Percentiles rank a stretch among this genome's conserved stretches.
Evolutionary conservation across 371 early-diverging fungal genomes (phyloP).

Genomic region (Vairimorpha apis): DNA sequence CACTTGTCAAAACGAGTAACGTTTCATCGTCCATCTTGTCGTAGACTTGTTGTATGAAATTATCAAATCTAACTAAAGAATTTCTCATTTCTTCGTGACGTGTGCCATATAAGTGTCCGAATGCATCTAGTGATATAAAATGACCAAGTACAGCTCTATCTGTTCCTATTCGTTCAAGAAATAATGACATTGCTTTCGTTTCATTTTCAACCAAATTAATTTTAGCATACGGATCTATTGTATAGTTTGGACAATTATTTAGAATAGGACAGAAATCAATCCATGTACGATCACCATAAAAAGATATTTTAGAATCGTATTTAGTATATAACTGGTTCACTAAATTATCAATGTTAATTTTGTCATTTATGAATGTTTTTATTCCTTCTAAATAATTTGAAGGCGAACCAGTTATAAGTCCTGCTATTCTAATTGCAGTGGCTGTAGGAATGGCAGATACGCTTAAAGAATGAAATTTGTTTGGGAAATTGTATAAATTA

Average conservation of each 20-base stretch:
- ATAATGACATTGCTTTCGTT: constrained; percentile 35
- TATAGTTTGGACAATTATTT: constrained; percentile 1
- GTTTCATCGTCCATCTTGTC: constrained; percentile 73
- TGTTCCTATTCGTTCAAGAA: constrained; percentile 27
- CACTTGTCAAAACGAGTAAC: constrained; percentile 81
- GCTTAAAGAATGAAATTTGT: constrained; percentile 35
- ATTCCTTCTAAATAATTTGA: constrained; percentile 52
- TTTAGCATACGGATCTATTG: constrained; percentile 35
- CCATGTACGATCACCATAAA: constrained; percentile 63
- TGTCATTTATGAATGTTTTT: constrained; percentile 41
- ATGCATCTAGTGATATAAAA: constrained; percentile 52
- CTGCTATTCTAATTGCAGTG: constrained; percentile 55
- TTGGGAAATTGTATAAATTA: not conserved
- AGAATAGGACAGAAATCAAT: constrained; percentile 53
- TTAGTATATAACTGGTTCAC: constrained; percentile 34
- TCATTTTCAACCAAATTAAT: constrained; percentile 34
- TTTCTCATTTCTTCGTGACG: constrained; percentile 72
- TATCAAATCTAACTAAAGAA: constrained; percentile 75
- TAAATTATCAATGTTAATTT: constrained; percentile 43
- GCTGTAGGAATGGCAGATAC: constrained; percentile 60
- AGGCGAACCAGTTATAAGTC: constrained; percentile 57
- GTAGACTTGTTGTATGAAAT: constrained; percentile 68
- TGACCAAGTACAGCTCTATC: constrained; percentile 40
- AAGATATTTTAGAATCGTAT: constrained; percentile 12
- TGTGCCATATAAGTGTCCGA: constrained; percentile 56